Percentiles rank a stretch among this genome's conserved stretches.
These are phyloP conservation scores for Astrocystis sublimbata DNA, from an alignment of 495 filamentous ascomycete genomes.

Conservation along the genomic window DNA sequence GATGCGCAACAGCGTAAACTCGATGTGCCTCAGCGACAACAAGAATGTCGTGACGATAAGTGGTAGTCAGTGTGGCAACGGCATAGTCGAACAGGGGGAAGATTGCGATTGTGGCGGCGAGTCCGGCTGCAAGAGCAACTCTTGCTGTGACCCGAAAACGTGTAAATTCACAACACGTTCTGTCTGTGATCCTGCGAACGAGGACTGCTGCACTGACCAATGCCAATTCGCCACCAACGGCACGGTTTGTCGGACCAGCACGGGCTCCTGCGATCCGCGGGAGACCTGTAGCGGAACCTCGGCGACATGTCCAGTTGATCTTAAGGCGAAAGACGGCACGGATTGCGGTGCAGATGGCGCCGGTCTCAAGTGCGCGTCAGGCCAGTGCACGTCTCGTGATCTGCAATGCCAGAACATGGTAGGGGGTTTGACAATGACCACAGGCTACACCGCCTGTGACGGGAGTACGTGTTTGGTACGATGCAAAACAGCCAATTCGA, in stretches of 20 bases:
- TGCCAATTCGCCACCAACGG: constrained; percentile 71
- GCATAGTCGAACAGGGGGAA: constrained; percentile 92
- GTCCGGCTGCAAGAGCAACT: constrained; percentile 67
- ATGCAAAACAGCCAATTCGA: constrained; percentile 73
- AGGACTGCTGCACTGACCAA: constrained; percentile 75
- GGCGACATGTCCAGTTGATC: constrained; percentile 72
- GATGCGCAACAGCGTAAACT: constrained; percentile 73
- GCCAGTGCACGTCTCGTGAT: constrained; percentile 92
- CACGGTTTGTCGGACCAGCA: constrained; percentile 77
- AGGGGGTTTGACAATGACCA: constrained; percentile 71
- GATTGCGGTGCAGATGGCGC: constrained; percentile 58
- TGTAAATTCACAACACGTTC: constrained; percentile 80
- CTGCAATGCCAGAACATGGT: constrained; percentile 86
- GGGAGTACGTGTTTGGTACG: constrained; percentile 69
- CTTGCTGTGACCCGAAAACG: constrained; percentile 82
- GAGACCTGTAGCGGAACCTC: constrained; percentile 78
- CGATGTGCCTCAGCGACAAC: constrained; percentile 77
- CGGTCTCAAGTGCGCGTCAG: constrained; percentile 79
- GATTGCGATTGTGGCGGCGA: constrained; percentile 93
- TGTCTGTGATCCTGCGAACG: constrained; percentile 87
- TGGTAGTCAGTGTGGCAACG: constrained; percentile 88
- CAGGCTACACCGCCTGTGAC: constrained; percentile 82
- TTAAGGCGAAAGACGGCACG: constrained; percentile 66
- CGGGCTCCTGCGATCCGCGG: constrained; percentile 76
- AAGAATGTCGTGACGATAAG: constrained; percentile 81